These are phyloP conservation scores for Sporothrix phasma DNA, from an alignment of 2,329 filamentous ascomycete genomes.

Conservation along the genomic window DNA sequence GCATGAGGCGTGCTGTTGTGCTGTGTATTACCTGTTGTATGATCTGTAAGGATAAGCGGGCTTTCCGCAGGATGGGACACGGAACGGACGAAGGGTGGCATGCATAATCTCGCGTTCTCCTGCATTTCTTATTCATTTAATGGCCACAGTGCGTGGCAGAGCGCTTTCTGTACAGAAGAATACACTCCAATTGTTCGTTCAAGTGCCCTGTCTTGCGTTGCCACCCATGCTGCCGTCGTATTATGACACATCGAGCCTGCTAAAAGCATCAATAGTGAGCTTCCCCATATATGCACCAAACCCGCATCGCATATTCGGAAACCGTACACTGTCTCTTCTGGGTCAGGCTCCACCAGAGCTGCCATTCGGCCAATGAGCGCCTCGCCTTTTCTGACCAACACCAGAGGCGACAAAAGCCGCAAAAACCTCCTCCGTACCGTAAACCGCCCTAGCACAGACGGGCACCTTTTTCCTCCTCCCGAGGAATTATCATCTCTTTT, in stretches of 20 bases:
- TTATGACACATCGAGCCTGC: no score
- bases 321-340: background rate
- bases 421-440: constrained; percentile 13
- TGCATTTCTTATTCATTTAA: background rate
- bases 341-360: constrained; percentile 9
- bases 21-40: background rate
- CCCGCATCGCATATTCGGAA: background rate
- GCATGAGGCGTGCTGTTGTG: background rate
- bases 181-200: constrained; percentile 3
- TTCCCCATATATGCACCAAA: constrained; percentile 24
- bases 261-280: background rate
- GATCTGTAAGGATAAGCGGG: constrained; percentile 5
- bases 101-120: constrained; percentile 7
- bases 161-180: constrained; percentile 5
- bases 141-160: constrained; percentile 3
- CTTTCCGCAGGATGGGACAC: background rate
- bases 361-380: constrained; percentile 13
- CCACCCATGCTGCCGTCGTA: background rate
- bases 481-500: constrained; percentile 20
- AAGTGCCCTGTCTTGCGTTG: background rate
- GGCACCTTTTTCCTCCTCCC: constrained; percentile 15
- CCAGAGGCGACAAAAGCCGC: constrained; percentile 19
- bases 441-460: background rate
- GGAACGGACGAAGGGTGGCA: background rate
- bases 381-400: constrained; percentile 18